Evolutionary conservation across 1,284 basidiomycete species (phyloP).

Genomic region (Quambalaria eucalypti): DNA sequence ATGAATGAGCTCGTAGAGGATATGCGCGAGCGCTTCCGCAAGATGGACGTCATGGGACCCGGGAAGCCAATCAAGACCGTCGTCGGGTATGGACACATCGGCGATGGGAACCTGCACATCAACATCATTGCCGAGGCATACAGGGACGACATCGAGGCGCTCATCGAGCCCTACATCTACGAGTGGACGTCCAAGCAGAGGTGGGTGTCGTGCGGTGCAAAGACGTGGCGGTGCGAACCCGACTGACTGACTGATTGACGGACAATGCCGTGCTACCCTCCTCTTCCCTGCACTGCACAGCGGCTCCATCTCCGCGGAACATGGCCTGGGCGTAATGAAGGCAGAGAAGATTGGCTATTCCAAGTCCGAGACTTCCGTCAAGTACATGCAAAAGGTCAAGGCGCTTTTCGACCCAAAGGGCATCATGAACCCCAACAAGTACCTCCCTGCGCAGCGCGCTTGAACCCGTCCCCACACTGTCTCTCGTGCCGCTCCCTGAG

Average conservation of each 20-base stretch:
- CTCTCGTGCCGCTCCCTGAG: too few species aligned
- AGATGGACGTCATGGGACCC: conserved; percentile 62
- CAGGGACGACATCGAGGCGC: conserved; percentile 69
- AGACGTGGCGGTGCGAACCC: too few species aligned
- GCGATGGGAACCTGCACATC: conserved; percentile 91
- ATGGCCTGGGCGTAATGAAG: conserved; percentile 92
- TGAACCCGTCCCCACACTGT: too few species aligned
- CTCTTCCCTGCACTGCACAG: neutral
- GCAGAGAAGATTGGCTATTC: conserved; percentile 82
- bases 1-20: conserved; percentile 84
- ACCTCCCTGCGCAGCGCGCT: neutral
- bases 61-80: conserved; percentile 57
- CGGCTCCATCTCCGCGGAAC: conserved; percentile 92
- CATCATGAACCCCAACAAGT: conserved; percentile 81
- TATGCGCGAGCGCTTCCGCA: conserved; percentile 64
- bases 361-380: conserved; percentile 69
- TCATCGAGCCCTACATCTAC: conserved; percentile 90
- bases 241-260: too few species aligned
- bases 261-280: neutral
- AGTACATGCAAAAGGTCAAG: conserved; percentile 84
- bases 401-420: conserved; percentile 79
- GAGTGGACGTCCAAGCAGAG: conserved; percentile 63
- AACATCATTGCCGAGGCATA: conserved; percentile 84
- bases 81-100: conserved; percentile 89
- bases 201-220: too few species aligned